Evolutionary conservation across 805 yeast species (phyloP).

Genomic region (Komagataella pastoris): DNA sequence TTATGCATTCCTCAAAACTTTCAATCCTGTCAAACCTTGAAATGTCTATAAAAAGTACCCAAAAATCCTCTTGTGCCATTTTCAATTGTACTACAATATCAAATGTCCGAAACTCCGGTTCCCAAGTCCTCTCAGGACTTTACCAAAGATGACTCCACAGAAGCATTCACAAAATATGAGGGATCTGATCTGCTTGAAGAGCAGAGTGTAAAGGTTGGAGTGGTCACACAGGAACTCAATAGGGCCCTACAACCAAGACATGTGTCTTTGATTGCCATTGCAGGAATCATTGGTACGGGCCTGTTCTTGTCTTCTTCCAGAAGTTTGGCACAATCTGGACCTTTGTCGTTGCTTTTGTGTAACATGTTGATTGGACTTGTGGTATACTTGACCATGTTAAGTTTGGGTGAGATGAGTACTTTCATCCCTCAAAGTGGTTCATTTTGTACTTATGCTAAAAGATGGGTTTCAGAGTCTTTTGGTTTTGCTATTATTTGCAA

Average conservation of each 20-base stretch:
- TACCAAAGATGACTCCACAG: neutral
- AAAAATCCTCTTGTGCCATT: neutral
- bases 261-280: conserved; percentile 35
- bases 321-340: conserved; percentile 35
- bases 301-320: conserved; percentile 41
- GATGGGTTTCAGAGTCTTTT: conserved; percentile 35
- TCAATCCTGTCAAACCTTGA: neutral
- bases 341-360: conserved; percentile 36
- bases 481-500: conserved; percentile 38
- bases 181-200: neutral
- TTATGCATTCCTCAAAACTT: neutral
- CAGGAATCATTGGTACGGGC: conserved; percentile 36
- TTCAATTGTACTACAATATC: neutral
- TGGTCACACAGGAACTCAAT: conserved; percentile 16
- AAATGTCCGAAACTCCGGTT: neutral
- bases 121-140: neutral
- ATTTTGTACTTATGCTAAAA: conserved; percentile 32
- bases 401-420: conserved; percentile 45
- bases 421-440: conserved; percentile 43
- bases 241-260: conserved; percentile 15
- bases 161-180: neutral
- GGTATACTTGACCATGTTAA: conserved; percentile 38
- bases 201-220: neutral
- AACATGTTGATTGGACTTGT: conserved; percentile 34
- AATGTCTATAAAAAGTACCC: neutral